Evolutionary conservation across 1,284 basidiomycete genomes (phyloP).

Genomic region (Ganoderma resinaceum): DNA sequence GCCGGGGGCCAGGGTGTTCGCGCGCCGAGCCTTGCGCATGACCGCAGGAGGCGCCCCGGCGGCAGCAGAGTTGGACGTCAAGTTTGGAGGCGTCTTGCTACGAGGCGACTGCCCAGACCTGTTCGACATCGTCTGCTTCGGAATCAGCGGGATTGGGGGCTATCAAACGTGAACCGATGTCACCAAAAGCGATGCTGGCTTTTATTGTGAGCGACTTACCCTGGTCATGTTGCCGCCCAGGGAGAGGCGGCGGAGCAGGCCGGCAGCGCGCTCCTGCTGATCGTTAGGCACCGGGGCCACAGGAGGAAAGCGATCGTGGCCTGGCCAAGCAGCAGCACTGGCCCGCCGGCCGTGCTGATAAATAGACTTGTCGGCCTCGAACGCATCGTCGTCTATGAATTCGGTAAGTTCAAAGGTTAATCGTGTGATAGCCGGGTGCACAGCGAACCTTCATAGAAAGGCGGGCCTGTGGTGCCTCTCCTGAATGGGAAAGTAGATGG

Average conservation of each 20-base stretch:
- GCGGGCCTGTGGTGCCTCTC: slow-evolving; percentile 46
- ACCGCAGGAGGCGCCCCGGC: slow-evolving; percentile 7
- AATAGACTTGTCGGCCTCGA: slow-evolving; percentile 42
- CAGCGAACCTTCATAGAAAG: slow-evolving; percentile 66
- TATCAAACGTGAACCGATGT: slow-evolving; percentile 7
- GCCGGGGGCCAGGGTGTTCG: slow-evolving; percentile 61
- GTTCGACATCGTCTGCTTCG: slow-evolving; percentile 21
- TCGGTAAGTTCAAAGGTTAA: slow-evolving; percentile 12
- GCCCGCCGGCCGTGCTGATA: slow-evolving; percentile 41
- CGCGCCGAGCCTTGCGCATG: slow-evolving; percentile 56
- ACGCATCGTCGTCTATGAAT: slow-evolving; percentile 45
- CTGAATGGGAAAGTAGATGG: slow-evolving; percentile 63
- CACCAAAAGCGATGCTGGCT: slow-evolving; percentile 2
- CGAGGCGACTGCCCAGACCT: slow-evolving; percentile 23
- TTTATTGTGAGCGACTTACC: slow-evolving; percentile 46
- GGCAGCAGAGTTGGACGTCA: slow-evolving; percentile 18
- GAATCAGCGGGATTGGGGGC: slow-evolving; percentile 30
- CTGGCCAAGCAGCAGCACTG: slow-evolving; percentile 48
- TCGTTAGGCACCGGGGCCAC: slow-evolving; percentile 47
- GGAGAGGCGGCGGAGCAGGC: slow-evolving; percentile 74
- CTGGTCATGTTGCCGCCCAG: slow-evolving; percentile 63
- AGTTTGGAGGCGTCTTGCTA: slow-evolving; percentile 28
- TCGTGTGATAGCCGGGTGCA: background rate
- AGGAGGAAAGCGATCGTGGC: slow-evolving; percentile 52
- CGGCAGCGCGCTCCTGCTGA: slow-evolving; percentile 67